Evolutionary conservation across 331 rosid genomes (phyloP).

Genomic region (Telfairia occidentalis): DNA sequence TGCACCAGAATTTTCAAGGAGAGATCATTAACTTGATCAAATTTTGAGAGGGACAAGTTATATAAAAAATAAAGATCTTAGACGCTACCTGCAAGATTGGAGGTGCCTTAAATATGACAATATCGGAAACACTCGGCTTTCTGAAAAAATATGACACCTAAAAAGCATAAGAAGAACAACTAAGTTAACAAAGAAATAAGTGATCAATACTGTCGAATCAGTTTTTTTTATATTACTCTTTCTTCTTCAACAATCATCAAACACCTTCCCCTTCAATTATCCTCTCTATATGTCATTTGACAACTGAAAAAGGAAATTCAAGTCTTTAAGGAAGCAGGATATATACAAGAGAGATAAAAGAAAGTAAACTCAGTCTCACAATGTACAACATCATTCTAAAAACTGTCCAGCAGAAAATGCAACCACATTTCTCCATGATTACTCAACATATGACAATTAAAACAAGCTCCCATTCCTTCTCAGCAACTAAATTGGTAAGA

Average conservation of each 20-base stretch:
- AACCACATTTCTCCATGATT: conserved; percentile 2
- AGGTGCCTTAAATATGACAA: conserved; percentile 85
- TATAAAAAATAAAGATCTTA: not conserved
- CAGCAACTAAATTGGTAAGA: not conserved
- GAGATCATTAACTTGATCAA: conserved; percentile 4
- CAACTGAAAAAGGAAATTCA: conserved; percentile 4
- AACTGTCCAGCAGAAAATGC: not conserved
- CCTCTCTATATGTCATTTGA: conserved; percentile 9
- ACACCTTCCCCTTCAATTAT: not conserved
- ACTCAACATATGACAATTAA: not conserved
- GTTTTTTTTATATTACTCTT: not conserved
- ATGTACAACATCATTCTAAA: not conserved
- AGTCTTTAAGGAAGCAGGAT: not conserved
- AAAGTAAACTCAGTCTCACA: not conserved
- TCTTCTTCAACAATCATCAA: conserved; percentile 11
- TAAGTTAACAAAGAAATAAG: not conserved
- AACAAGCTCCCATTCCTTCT: not conserved
- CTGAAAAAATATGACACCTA: conserved; percentile 22
- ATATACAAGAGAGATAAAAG: not conserved
- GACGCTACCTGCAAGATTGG: conserved; percentile 52
- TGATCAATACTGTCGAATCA: not conserved
- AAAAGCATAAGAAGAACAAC: conserved; percentile 12
- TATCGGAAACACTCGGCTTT: conserved; percentile 83
- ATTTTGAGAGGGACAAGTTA: not conserved
- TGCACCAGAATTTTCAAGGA: conserved; percentile 1